A percentile compares a stretch with the other conserved stretches of the same genome.
These are phyloP conservation scores for Samsoniella hepiali DNA, from an alignment of 2,329 filamentous ascomycete genomes.

Conservation along the genomic window DNA sequence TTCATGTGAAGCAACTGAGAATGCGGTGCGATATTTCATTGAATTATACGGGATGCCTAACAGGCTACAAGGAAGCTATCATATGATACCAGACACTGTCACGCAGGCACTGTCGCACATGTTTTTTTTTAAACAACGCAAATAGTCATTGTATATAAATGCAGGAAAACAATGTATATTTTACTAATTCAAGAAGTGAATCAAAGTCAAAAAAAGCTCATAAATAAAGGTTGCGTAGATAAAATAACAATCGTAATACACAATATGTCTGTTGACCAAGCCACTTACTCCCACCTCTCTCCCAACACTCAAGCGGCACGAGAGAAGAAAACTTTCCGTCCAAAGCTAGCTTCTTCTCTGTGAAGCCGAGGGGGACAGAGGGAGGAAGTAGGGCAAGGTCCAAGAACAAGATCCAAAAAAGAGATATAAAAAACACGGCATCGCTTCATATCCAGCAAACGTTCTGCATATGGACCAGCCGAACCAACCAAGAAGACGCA, in stretches of 20 bases:
- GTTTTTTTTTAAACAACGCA: not conserved
- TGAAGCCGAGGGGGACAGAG: not conserved
- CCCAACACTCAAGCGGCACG: not conserved
- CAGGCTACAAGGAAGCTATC: not conserved
- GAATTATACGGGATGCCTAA: not conserved
- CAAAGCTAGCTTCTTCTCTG: not conserved
- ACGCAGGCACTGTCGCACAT: not conserved
- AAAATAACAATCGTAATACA: slow-evolving; percentile 17
- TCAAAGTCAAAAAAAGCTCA: not conserved
- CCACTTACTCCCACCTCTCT: not conserved
- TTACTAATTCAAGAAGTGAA: not conserved
- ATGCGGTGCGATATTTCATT: too few relatives aligned
- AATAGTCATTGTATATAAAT: slow-evolving; percentile 6
- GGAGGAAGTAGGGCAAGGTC: not conserved
- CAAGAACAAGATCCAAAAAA: slow-evolving; percentile 5
- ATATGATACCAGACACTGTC: slow-evolving; percentile 1
- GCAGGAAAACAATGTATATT: not conserved
- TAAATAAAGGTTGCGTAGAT: not conserved
- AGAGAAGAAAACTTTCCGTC: not conserved
- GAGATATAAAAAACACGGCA: slow-evolving; percentile 8
- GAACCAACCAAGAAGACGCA: slow-evolving; percentile 2
- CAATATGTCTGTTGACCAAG: not conserved
- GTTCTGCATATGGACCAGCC: slow-evolving; percentile 1
- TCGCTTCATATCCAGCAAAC: slow-evolving; percentile 10
- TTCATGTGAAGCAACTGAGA: not conserved